Percentiles rank a stretch among this genome's conserved stretches.
Conservation (phyloP, 306 rosid genomes). For the Sicyos baderoa region DNA sequence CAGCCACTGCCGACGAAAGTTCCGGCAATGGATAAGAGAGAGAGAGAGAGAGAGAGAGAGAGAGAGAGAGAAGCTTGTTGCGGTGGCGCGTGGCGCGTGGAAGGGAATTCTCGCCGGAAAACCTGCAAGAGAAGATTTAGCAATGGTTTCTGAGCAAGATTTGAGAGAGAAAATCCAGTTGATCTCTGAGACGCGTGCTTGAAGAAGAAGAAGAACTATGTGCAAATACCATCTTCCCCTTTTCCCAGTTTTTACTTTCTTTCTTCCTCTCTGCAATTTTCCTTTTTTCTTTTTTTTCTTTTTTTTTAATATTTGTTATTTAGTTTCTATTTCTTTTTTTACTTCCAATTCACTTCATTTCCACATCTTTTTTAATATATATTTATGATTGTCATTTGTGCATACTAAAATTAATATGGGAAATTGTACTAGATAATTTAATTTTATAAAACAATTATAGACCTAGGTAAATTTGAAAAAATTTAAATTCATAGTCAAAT, state of each 20-base stretch:
- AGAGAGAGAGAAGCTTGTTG: background rate
- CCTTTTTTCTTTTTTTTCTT: background rate
- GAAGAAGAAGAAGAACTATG: background rate
- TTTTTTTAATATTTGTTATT: background rate
- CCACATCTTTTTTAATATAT: too few species aligned
- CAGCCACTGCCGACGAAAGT: slow-evolving; percentile 25
- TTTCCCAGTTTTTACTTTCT: slow-evolving; percentile 15
- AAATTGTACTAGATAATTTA: too few species aligned
- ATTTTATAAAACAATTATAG: too few species aligned
- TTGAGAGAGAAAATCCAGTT: background rate
- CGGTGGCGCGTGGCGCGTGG: slow-evolving; percentile 17
- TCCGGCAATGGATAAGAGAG: slow-evolving; percentile 12
- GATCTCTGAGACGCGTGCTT: background rate
- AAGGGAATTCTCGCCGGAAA: slow-evolving; percentile 10
- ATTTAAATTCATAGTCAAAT: too few species aligned
- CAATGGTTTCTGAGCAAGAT: background rate
- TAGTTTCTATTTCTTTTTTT: too few species aligned
- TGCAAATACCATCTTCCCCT: slow-evolving; percentile 5
- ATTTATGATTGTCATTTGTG: too few species aligned
- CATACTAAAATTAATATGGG: too few species aligned
- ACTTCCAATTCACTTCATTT: too few species aligned
- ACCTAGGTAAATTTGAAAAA: too few species aligned
- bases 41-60: background rate
- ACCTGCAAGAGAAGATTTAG: slow-evolving; percentile 16
- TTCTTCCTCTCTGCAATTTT: background rate